Base-by-base conservation (phyloP, 768 basidiomycete species). In the Termitomyces sp. region DNA sequence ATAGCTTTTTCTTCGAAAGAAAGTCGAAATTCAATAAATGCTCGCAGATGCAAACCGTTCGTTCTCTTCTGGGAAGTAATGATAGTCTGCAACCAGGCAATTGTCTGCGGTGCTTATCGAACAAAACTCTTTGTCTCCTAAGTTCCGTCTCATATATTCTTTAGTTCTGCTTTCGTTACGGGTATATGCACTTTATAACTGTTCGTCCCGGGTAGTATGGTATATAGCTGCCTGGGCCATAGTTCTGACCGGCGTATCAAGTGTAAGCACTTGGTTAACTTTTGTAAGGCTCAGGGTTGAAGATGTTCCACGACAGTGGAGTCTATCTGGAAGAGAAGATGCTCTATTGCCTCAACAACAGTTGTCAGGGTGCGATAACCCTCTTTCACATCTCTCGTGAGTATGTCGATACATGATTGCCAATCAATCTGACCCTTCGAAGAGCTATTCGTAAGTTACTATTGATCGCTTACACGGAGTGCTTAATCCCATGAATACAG, bases 151-250 rank as follows among this genome's bases (percentile, higher is more conserved):
- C 24, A 50, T 40, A n/a, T 38, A 9, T n/a, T 38, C 15, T 26
- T 5, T 40, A 50, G 49, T 38, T 38, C 38, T 50, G 24, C 32
- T 32, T 45, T 34, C 50, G 12, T 22, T 40, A 21, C 46, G 47
- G 22, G 51, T 53, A 17, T 41, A 53, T 42, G 26, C 51, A n/a
- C 15, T 46, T 2, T 32, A 41, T 34, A 22, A 46, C n/a, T 22
- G 43, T 30, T 58, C 57, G 5, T 37, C n/a, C 21, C 44, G 57
- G 22, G 21, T 58, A 41, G 24, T 43, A 15, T 37, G 34, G 45
- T 41, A 45, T n/a, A 41, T 58, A 37, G 17, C 42, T 28, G 22
- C 35, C 11, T 45, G 43, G 17, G 57, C 48, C 19, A 37, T 38
- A 19, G 11, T 50, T 5, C 24, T 50, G n/a, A 50, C 40, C 11